Conservation (phyloP, 1,139 yeast genomes). For the Pichia inconspicua region DNA sequence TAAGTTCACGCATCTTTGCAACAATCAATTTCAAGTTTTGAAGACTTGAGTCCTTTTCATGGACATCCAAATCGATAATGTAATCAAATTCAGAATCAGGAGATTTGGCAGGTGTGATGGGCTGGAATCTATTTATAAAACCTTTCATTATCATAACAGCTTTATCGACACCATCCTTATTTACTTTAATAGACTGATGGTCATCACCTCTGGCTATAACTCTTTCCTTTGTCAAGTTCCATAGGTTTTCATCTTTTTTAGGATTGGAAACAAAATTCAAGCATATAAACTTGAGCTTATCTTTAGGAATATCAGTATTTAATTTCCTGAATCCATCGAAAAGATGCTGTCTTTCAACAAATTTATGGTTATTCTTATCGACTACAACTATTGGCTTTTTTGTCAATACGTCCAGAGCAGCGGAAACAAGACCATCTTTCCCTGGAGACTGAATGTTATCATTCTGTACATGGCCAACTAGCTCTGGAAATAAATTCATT, state of each 20-base stretch:
- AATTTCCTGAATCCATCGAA: constrained; percentile 44
- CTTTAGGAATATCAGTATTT: constrained; percentile 30
- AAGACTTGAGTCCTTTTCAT: constrained; percentile 39
- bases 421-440: constrained; percentile 44
- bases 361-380: constrained; percentile 79
- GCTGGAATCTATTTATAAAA: constrained; percentile 63
- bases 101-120: constrained; percentile 34
- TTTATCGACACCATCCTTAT: constrained; percentile 36
- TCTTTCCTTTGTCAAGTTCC: constrained; percentile 51
- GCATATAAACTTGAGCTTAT: constrained; percentile 48
- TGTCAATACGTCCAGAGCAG: constrained; percentile 37
- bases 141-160: constrained; percentile 64
- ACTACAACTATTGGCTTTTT: constrained; percentile 49
- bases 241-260: constrained; percentile 28
- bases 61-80: constrained; percentile 49
- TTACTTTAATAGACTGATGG: constrained; percentile 73
- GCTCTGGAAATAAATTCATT: constrained; percentile 43
- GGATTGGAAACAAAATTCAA: constrained; percentile 53
- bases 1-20: constrained; percentile 31
- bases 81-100: constrained; percentile 70
- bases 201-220: constrained; percentile 72
- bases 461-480: constrained; percentile 74
- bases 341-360: constrained; percentile 59
- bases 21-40: constrained; percentile 44
- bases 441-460: constrained; percentile 58